Evolutionary conservation across 371 early-diverging fungal genomes (phyloP), one percentile per base, ranked within the genome.

Genomic region (Apophysomyces trapeziformis): DNA sequence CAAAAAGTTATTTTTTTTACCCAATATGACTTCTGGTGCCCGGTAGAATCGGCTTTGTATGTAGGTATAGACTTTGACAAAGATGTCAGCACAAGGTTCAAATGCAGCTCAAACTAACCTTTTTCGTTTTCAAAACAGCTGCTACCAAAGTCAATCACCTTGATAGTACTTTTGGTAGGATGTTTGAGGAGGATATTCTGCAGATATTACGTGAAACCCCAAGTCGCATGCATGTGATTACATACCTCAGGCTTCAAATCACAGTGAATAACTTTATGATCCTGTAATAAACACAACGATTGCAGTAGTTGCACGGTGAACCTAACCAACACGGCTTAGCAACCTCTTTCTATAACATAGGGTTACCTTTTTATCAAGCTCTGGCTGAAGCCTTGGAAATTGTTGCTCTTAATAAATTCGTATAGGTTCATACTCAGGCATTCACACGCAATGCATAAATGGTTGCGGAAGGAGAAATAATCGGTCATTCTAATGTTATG

Each of bases 21-120:
- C 96, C 44, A 98, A 76, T 47, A 99, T 95, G 35, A 99, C 97
- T 75, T 99, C 99, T 8, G 99, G 98, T 12, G 95, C 92, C 38
- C 75, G 65, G 68, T 71, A 73, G 41, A 74, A 74, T 64, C 71
- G 71, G 57, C 71, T 75, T 63, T 75, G 71, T 21, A 64, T 77
- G 64, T 68, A 57, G 11, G 71, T 71, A 56, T 72, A 70, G 44
- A 65, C 66, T 67, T 13, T 6, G 2, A 56, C 16, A n/a, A 7
- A n/a, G 18, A 32, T 7, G 32, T 38, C 37, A 38, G 8, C 5
- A 38, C 16, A 38, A 44, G 16, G 5, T 3, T 26, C 1, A 44
- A 41, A 37, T 46, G 54, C n/a, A 26, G 47, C 41, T 1, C 32
- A 18, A 5, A 43, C 54, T 61, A 69, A 72, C 75, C 75, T 70